Evolutionary conservation across 371 early-diverging fungal species (phyloP).

Genomic region (Ordospora colligata): DNA sequence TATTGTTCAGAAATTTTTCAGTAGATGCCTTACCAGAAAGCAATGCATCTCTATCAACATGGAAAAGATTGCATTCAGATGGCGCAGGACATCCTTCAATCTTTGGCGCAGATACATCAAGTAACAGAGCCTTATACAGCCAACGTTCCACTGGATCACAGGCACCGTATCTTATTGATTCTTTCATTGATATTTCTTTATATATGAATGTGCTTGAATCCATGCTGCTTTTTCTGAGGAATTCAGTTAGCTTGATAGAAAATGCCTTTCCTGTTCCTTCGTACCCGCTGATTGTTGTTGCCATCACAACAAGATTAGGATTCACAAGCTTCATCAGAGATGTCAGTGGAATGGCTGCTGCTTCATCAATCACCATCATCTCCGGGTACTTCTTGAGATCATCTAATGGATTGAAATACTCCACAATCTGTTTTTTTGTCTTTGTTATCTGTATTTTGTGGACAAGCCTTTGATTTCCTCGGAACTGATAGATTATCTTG

Average conservation of each 20-base stretch:
- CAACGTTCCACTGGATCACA: slow-evolving; percentile 87
- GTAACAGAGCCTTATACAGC: slow-evolving; percentile 82
- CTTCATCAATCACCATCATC: slow-evolving; percentile 94
- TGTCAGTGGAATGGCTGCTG: slow-evolving; percentile 92
- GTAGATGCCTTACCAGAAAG: slow-evolving; percentile 84
- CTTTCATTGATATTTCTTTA: slow-evolving; percentile 76
- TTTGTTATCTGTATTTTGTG: slow-evolving; percentile 50
- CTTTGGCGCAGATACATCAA: slow-evolving; percentile 67
- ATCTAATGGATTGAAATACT: slow-evolving; percentile 41
- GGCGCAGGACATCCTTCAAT: slow-evolving; percentile 76
- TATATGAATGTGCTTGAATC: slow-evolving; percentile 62
- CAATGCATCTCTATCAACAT: slow-evolving; percentile 84
- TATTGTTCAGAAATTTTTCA: slow-evolving; percentile 84
- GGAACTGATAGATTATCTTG: slow-evolving; percentile 63
- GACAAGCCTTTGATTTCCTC: slow-evolving; percentile 43
- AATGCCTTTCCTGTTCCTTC: slow-evolving; percentile 97
- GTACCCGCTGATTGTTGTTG: slow-evolving; percentile 96
- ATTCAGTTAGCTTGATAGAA: slow-evolving; percentile 82
- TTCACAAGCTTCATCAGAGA: slow-evolving; percentile 77
- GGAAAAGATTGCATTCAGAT: slow-evolving; percentile 78
- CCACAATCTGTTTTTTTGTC: slow-evolving; percentile 43
- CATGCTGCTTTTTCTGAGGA: slow-evolving; percentile 70
- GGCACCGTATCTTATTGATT: slow-evolving; percentile 82
- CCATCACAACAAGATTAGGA: slow-evolving; percentile 87
- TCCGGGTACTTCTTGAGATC: slow-evolving; percentile 63